Evolutionary conservation across 176 grass and related monocot species (phyloP).

Genomic region (Lolium rigidum): DNA sequence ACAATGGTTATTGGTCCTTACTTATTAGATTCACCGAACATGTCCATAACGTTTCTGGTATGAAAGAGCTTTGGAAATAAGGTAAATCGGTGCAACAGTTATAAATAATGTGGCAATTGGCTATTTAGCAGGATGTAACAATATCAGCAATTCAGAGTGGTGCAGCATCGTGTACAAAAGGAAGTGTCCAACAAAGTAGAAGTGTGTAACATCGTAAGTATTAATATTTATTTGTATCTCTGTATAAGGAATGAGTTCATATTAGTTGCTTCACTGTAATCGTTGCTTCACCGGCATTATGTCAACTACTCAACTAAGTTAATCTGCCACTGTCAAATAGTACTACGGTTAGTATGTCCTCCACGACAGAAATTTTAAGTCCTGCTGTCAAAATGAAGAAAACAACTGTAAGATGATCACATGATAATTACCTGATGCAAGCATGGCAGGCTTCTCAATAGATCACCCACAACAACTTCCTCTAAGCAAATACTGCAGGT

Average conservation of each 20-base stretch:
- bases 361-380: background rate
- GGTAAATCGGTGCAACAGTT: background rate
- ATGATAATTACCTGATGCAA: slow-evolving; percentile 82
- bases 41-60: background rate
- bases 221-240: slow-evolving; percentile 9
- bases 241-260: slow-evolving; percentile 6
- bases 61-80: background rate
- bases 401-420: slow-evolving; percentile 33
- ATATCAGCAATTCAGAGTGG: slow-evolving; percentile 6
- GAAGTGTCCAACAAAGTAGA: slow-evolving; percentile 5
- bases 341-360: background rate
- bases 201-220: background rate
- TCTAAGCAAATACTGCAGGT: slow-evolving; percentile 97
- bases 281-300: slow-evolving; percentile 3
- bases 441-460: slow-evolving; percentile 89
- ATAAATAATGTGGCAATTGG: background rate
- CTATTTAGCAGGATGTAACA: slow-evolving; percentile 25
- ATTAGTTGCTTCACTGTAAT: background rate
- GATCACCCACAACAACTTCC: slow-evolving; percentile 79
- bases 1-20: background rate
- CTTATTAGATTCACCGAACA: too few relatives aligned
- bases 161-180: slow-evolving; percentile 10
- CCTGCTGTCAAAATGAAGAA: background rate
- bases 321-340: background rate
- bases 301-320: background rate